These are phyloP conservation scores for Ramalina intermedia DNA, from an alignment of 495 filamentous ascomycete species.

Conservation along the genomic window DNA sequence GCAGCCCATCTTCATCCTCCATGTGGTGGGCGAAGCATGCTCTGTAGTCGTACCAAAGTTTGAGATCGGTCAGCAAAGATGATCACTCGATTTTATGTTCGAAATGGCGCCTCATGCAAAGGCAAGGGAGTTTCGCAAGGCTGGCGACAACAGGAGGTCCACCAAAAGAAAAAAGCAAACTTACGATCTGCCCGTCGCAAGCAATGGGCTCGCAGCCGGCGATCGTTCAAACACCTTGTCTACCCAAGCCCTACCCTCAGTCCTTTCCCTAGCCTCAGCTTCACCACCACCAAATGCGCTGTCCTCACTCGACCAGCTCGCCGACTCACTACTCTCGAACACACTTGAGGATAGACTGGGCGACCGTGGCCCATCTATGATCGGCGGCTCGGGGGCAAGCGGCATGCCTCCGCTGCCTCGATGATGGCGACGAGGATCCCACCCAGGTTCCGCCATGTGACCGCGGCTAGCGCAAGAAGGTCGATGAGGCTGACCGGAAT, in stretches of 20 bases:
- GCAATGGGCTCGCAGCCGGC: constrained; percentile 27
- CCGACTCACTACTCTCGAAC: not conserved
- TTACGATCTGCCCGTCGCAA: constrained; percentile 26
- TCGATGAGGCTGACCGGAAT: too few species aligned
- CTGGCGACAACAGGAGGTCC: not conserved
- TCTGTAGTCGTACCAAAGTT: not conserved
- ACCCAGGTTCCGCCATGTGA: too few species aligned
- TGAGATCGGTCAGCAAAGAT: too few species aligned
- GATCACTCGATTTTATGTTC: too few species aligned
- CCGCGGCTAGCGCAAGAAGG: too few species aligned
- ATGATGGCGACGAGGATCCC: too few species aligned
- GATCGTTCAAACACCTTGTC: constrained; percentile 30
- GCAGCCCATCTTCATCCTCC: too few species aligned
- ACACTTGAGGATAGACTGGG: not conserved
- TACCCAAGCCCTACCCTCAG: constrained; percentile 33
- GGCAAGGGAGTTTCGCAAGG: not conserved
- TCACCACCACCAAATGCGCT: not conserved
- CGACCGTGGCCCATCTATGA: too few species aligned
- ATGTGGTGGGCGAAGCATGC: not conserved
- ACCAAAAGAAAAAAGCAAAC: constrained; percentile 5
- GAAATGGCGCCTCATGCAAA: too few species aligned
- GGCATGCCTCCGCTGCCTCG: not conserved
- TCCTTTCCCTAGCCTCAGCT: not conserved
- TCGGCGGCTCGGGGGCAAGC: not conserved
- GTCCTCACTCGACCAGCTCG: not conserved